Conservation (phyloP, 192 early-diverging fungal genomes). For the Coemansia sp. region DNA sequence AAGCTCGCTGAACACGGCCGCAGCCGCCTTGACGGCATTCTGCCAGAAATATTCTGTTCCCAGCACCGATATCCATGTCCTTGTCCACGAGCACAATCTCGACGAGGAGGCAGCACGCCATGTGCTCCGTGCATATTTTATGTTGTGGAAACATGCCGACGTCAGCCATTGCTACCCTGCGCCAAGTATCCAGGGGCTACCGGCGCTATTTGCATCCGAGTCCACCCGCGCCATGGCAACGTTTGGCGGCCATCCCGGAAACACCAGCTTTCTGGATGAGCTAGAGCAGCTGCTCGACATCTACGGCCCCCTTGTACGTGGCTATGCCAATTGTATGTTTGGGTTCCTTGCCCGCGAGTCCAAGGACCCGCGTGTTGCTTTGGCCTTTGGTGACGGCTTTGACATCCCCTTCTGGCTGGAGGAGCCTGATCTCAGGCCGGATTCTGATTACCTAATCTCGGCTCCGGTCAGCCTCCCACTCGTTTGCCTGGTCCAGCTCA, state of each 20-base stretch:
- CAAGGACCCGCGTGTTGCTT: constrained; percentile 47
- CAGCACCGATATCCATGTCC: constrained; percentile 5
- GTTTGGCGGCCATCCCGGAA: constrained; percentile 91
- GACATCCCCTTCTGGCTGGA: constrained; percentile 77
- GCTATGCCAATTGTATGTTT: constrained; percentile 66
- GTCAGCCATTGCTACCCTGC: not conserved
- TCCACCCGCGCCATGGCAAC: constrained; percentile 62
- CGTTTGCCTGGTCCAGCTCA: constrained; percentile 86
- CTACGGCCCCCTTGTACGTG: constrained; percentile 63
- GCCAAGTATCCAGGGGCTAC: not conserved
- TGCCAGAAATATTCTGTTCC: not conserved
- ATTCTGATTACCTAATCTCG: constrained; percentile 62
- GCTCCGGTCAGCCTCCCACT: constrained; percentile 74
- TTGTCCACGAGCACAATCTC: constrained; percentile 4
- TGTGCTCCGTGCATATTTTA: constrained; percentile 11
- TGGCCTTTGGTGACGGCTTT: constrained; percentile 58
- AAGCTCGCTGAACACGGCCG: not conserved
- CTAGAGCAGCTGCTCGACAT: constrained; percentile 62
- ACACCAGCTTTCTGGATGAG: constrained; percentile 79
- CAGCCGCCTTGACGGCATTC: constrained; percentile 2
- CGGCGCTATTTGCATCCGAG: constrained; percentile 39
- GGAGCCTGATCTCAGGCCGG: constrained; percentile 60
- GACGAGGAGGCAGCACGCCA: not conserved
- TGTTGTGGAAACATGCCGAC: not conserved
- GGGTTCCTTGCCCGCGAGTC: constrained; percentile 55